Base-by-base conservation (phyloP, 106 monocot genomes). In the Vanilla planifolia region DNA sequence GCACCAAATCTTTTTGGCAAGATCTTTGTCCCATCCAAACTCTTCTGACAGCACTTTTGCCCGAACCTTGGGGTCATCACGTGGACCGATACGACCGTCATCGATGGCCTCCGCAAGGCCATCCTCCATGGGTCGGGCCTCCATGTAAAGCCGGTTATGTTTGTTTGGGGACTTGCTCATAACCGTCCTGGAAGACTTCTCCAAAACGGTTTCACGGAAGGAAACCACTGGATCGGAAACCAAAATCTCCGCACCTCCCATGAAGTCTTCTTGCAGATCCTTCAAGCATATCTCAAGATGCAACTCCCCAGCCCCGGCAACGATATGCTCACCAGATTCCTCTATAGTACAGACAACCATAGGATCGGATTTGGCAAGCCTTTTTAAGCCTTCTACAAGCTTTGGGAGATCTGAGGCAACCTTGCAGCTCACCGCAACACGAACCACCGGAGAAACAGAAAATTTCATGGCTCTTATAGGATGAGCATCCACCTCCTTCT, bases 1-100 rank as follows among this genome's bases (percentile, higher is more conserved):
- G 51, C 72, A 72, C 78, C 78, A 78, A 7, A 78, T 78, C 51
- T 78, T 78, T 64, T 73, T 78, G 0, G 78, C 78, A 13, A 78
- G 59, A 43, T 73, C 78, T 58, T 78, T 78, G 63, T 78, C 78
- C 78, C 78, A 78, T 0, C 68, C 68, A 43, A 78, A 78, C 47
- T 78, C 78, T 51, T 78, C 73, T 0, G 78, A 62, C 0, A 78
- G 68, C 28, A 78, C 68, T 68, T 73, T 68, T 0, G 72, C 22
- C 0, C 78, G 72, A 26, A 43, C 68, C 50, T 78, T 78, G 14
- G 72, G 72, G 37, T 73, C 78, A 27, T 78, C 78, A 13, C 72
- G 60, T 6, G 78, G 78, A 6, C 78, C 78, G 26, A 78, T 64
- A 8, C 72, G 55, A 0, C 72, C 78, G 0, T 78, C 78, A 35